Evolutionary conservation across 768 basidiomycete species (phyloP).

Genomic region (Mycena crocata): DNA sequence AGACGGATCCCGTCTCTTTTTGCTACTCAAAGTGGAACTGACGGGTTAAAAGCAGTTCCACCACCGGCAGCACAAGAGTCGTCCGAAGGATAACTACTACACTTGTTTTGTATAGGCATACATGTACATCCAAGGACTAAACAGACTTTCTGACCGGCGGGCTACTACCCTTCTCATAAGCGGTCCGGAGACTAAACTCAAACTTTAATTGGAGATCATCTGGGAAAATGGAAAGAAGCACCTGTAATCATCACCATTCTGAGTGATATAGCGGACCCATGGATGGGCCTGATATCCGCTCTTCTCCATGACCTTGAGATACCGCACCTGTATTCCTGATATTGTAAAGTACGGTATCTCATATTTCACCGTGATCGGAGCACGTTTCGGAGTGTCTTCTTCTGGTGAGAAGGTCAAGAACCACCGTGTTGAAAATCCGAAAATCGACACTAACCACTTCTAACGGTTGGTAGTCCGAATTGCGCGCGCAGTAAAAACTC

Average conservation of each 20-base stretch:
- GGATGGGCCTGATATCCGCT: conserved; percentile 96
- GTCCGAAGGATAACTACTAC: no score
- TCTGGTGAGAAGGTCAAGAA: conserved; percentile 47
- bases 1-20: no score
- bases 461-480: conserved; percentile 94
- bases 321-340: conserved; percentile 96
- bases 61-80: no score
- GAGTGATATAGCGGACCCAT: conserved; percentile 95
- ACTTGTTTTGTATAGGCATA: no score
- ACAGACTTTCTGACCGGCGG: no score
- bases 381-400: conserved; percentile 87
- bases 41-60: no score
- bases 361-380: conserved; percentile 96
- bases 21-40: no score
- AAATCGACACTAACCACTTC: no score
- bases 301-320: conserved; percentile 98
- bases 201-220: conserved; percentile 1
- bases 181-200: conserved; percentile 71
- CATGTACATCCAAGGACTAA: no score
- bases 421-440: background rate
- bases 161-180: conserved; percentile 78
- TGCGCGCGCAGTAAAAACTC: conserved; percentile 99
- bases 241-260: conserved; percentile 94
- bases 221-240: conserved; percentile 39
- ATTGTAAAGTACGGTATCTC: conserved; percentile 99